Percentiles rank a stretch among this genome's conserved stretches.
These are phyloP conservation scores for Saccharata proteae DNA, from an alignment of 2,329 filamentous ascomycete genomes.

Conservation along the genomic window DNA sequence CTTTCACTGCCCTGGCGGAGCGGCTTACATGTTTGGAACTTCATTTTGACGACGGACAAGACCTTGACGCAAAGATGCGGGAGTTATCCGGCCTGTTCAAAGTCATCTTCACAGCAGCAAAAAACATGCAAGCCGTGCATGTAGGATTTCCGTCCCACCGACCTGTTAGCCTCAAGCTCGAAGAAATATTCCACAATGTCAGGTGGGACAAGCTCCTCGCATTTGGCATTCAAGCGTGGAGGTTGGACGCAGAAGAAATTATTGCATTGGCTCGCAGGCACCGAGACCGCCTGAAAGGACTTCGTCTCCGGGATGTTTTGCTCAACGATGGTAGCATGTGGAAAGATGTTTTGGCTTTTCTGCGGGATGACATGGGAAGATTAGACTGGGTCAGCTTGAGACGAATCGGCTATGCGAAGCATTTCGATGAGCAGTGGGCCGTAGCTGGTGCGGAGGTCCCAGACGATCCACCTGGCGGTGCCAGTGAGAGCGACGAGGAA, in stretches of 20 bases:
- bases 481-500: conserved; percentile 32
- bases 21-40: conserved; percentile 51
- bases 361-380: conserved; percentile 44
- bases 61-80: conserved; percentile 45
- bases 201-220: conserved; percentile 49
- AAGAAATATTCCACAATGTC: conserved; percentile 50
- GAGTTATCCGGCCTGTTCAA: conserved; percentile 46
- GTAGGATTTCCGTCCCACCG: conserved; percentile 49
- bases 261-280: conserved; percentile 45
- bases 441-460: conserved; percentile 35
- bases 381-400: conserved; percentile 53
- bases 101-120: conserved; percentile 45
- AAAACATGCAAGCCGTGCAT: conserved; percentile 50
- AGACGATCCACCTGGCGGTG: conserved; percentile 30
- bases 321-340: conserved; percentile 48
- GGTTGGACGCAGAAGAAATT: conserved; percentile 47
- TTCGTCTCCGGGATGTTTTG: conserved; percentile 49
- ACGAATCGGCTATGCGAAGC: conserved; percentile 45
- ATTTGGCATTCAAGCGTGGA: conserved; percentile 55
- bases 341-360: conserved; percentile 45
- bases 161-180: conserved; percentile 45
- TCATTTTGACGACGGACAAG: conserved; percentile 47
- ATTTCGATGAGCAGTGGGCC: conserved; percentile 38
- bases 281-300: conserved; percentile 42
- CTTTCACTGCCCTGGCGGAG: conserved; percentile 39